Evolutionary conservation across 2,329 filamentous ascomycete species (phyloP).

Genomic region (Xylariaceae sp.): DNA sequence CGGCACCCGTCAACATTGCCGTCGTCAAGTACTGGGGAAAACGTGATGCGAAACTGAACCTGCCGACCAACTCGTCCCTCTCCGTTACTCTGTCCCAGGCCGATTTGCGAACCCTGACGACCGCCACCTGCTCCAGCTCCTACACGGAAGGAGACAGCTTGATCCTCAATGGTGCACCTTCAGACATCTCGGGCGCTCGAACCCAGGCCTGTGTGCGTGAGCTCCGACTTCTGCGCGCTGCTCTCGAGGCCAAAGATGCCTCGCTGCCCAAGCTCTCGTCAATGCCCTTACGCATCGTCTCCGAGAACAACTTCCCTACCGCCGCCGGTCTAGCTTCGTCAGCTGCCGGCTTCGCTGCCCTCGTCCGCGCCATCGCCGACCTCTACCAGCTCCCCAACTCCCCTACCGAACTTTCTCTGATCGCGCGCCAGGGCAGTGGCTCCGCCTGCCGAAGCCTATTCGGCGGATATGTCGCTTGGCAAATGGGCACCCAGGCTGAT

Average conservation of each 20-base stretch:
- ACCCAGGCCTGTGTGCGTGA: conserved; percentile 93
- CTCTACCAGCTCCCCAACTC: conserved; percentile 80
- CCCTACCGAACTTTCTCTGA: conserved; percentile 76
- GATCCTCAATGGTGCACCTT: conserved; percentile 73
- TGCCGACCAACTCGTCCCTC: conserved; percentile 95
- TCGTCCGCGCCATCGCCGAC: conserved; percentile 82
- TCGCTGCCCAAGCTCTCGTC: conserved; percentile 76
- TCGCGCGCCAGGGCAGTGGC: conserved; percentile 89
- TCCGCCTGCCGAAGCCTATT: conserved; percentile 91
- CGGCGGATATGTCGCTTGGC: conserved; percentile 94
- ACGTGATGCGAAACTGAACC: conserved; percentile 85
- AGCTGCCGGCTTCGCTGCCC: conserved; percentile 62
- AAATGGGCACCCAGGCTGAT: conserved; percentile 68
- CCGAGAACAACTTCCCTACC: conserved; percentile 98
- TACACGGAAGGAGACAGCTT: conserved; percentile 66
- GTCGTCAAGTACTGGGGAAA: conserved; percentile 99
- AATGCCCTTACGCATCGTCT: conserved; percentile 77
- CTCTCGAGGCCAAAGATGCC: conserved; percentile 65
- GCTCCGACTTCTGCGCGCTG: conserved; percentile 69
- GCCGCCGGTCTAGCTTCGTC: conserved; percentile 80
- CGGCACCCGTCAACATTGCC: conserved; percentile 95
- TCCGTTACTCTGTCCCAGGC: conserved; percentile 92
- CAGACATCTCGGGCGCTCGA: conserved; percentile 80
- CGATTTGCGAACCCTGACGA: conserved; percentile 92
- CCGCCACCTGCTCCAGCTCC: conserved; percentile 76